Evolutionary conservation across 306 rosid species (phyloP), one percentile per base, ranked within the genome.

Genomic region (Gynostemma pentaphyllum): DNA sequence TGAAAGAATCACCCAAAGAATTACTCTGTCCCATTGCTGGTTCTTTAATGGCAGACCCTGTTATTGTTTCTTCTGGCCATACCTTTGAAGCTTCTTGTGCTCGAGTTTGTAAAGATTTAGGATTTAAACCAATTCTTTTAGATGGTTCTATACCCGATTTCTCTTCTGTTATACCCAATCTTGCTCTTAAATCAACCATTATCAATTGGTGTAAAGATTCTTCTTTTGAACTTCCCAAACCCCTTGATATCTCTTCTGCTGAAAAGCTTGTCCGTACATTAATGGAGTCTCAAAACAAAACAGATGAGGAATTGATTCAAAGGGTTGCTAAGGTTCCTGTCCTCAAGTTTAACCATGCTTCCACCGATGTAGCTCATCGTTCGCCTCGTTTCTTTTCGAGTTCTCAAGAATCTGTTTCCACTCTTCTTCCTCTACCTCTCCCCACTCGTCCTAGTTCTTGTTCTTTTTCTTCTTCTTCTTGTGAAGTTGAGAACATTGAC

Each of bases 51-150:
- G 83, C 78, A 7, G 97, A 94, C 73, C 99, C 99, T 0, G 94
- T 94, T 1, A 94, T 94, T 30, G 87, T 94, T 69, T 70, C 97
- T 37, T 88, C 99, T 0, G 99, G 99, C 28, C 97, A 94, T 68
- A 84, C 97, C 62, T 88, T 86, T 72, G 97, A 94, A 27, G 72
- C 88, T 0, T 62, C 72, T 74, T 78, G 88, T 45, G 80, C 81
- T 48, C 78, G 78, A 18, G 78, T 79, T 11, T 88, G 94, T 34
- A 73, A 82, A 75, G 70, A 77, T 45, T 64, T 78, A 5, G 72
- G 72, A 78, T 80, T 81, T n/a, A 78, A 78, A 4, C 94, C 95
- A 10, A 74, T 45, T 32, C 71, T 88, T 28, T 9, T 63, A 8
- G n/a, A 86, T 48, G 79, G 83, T 26, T 79, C 90, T 67, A 71